Evolutionary conservation across 106 monocot genomes (phyloP), one percentile per base, ranked within the genome.

Genomic region (Phalaenopsis aphrodite): DNA sequence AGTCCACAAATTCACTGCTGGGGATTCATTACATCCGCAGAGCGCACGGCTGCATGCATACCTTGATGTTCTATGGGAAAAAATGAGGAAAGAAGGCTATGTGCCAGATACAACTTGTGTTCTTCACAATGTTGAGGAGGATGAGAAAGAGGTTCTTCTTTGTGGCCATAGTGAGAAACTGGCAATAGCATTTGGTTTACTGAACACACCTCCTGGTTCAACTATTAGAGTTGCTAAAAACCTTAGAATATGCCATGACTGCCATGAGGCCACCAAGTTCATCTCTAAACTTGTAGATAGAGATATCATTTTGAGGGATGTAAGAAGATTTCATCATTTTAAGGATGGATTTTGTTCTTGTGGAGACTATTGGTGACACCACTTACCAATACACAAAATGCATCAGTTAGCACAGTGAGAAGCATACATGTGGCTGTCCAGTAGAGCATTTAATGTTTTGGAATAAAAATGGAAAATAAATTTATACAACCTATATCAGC

Each of bases 1-100:
- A 75, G 89, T 94, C 49, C 96, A 94, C 69, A 75, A 84, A 23
- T 96, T 96, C 79, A 81, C 86, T 83, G 91, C 75, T 21, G 88
- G 88, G 4, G 96, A 96, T 55, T 88, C 87, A 4, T 17, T 78
- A 21, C 92, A 90, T 77, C 92, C 94, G 3, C 83, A 90, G 79
- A 90, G 87, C 64, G 65, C 19, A 38, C 75, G 49, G 37, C 43
- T 95, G 8, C 87, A 88, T 69, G 45, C 82, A 0, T 87, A 76
- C 72, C 58, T 92, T 1, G 87, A 85, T 48, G 48, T 24, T 15
- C 49, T 95, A 10, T 88, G 88, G 83, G 85, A 84, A 67, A 77
- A 66, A 47, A 88, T 93, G 91, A 89, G 66, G 78, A 83, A 39
- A n/a, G 83, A 84, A 77, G 76, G 85, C 49, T 88, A 76, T 49